These are phyloP conservation scores for Pleurotus tuber-regium DNA, from an alignment of 768 basidiomycete species.

Conservation along the genomic window DNA sequence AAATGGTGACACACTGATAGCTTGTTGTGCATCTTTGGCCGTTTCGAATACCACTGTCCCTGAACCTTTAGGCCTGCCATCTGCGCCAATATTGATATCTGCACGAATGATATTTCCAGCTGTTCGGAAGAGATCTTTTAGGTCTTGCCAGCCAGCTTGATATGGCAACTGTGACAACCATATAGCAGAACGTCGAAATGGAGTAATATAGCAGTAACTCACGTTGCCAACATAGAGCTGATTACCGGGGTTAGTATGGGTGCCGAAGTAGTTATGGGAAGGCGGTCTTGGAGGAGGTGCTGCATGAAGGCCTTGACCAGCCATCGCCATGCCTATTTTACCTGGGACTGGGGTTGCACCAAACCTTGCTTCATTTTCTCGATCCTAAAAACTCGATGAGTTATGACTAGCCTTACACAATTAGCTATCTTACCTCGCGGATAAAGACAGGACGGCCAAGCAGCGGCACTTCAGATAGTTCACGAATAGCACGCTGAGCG, in stretches of 20 bases:
- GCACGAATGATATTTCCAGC: slow-evolving; percentile 95
- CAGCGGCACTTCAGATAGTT: slow-evolving; percentile 86
- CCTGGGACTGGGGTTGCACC: slow-evolving; percentile 95
- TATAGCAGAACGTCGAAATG: background rate
- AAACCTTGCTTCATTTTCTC: slow-evolving; percentile 93
- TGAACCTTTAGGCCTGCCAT: slow-evolving; percentile 93
- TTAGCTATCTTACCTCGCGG: slow-evolving; percentile 67
- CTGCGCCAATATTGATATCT: slow-evolving; percentile 91
- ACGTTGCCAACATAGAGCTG: slow-evolving; percentile 94
- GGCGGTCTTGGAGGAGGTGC: slow-evolving; percentile 82
- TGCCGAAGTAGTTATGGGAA: slow-evolving; percentile 71
- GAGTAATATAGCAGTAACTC: slow-evolving; percentile 22
- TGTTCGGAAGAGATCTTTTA: slow-evolving; percentile 95
- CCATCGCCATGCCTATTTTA: slow-evolving; percentile 95
- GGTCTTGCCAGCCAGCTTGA: slow-evolving; percentile 98
- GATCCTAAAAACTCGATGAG: slow-evolving; percentile 61
- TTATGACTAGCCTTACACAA: background rate
- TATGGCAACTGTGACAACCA: slow-evolving; percentile 73
- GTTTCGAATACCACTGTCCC: slow-evolving; percentile 98
- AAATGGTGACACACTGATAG: slow-evolving; percentile 68
- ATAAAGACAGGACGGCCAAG: slow-evolving; percentile 95
- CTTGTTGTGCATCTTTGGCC: slow-evolving; percentile 84
- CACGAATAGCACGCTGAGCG: slow-evolving; percentile 83
- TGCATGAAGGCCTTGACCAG: slow-evolving; percentile 81
- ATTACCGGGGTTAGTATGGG: slow-evolving; percentile 72